Conservation (phyloP, 139 green algal genomes). For the Chlorella vulgaris region DNA sequence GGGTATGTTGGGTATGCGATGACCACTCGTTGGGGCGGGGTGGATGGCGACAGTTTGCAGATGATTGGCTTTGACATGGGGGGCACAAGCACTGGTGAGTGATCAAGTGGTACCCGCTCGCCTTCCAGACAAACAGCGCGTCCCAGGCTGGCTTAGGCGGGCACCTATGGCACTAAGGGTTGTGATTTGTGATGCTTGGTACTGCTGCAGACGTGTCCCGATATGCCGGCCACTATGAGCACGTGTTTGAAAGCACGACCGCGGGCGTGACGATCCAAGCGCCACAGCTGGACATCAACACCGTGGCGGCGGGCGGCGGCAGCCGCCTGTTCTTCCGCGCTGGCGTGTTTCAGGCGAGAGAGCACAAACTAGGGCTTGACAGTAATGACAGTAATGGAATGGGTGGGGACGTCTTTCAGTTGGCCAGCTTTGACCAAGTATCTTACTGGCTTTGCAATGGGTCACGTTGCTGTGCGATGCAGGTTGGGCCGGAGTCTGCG, state of each 20-base stretch:
- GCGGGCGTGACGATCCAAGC: constrained; percentile 88
- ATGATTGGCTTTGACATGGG: constrained; percentile 99
- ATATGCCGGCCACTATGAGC: constrained; percentile 87
- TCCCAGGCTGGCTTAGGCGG: too few species aligned
- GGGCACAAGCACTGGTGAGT: constrained; percentile 70
- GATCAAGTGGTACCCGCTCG: neutral
- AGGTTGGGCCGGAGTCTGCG: constrained; percentile 93
- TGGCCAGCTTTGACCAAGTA: too few species aligned
- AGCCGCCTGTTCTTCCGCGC: constrained; percentile 78
- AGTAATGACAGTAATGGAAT: too few species aligned
- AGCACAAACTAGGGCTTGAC: too few species aligned
- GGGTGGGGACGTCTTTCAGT: neutral
- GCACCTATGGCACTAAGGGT: too few species aligned
- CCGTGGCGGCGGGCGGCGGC: constrained; percentile 94
- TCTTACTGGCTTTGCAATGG: too few species aligned
- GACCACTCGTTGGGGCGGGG: constrained; percentile 75
- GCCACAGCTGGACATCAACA: constrained; percentile 99
- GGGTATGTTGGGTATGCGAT: constrained; percentile 90
- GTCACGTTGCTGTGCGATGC: too few species aligned
- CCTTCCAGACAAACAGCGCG: neutral
- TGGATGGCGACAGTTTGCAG: constrained; percentile 48
- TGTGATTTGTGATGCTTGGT: too few species aligned
- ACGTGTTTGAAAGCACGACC: constrained; percentile 94
- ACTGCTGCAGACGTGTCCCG: constrained; percentile 79
- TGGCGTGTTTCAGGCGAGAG: constrained; percentile 51